These are phyloP conservation scores for Fusarium clavum DNA, from an alignment of 2,329 filamentous ascomycete species.

Conservation along the genomic window DNA sequence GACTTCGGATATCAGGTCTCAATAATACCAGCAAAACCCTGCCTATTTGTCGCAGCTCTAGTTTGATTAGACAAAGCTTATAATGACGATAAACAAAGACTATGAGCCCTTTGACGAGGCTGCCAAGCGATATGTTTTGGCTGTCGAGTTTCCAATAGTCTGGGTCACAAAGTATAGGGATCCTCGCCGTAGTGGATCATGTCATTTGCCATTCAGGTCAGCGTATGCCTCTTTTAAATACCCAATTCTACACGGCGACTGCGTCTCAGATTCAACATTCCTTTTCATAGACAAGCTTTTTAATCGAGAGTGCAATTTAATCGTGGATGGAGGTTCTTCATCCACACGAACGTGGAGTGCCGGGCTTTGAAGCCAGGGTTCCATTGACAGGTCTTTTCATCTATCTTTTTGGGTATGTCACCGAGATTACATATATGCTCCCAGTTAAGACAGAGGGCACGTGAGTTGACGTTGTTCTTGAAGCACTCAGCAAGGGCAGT, in stretches of 20 bases:
- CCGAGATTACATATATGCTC: constrained; percentile 35
- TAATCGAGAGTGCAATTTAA: background rate
- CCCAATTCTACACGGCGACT: background rate
- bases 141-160: background rate
- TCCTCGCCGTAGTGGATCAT: background rate
- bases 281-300: constrained; percentile 20
- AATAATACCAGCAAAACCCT: background rate
- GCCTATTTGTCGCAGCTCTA: background rate
- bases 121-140: background rate
- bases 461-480: constrained; percentile 3
- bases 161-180: background rate
- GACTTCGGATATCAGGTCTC: background rate
- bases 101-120: background rate
- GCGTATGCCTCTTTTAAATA: background rate
- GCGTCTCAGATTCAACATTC: constrained; percentile 12
- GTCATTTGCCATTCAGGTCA: background rate
- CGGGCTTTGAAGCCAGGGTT: constrained; percentile 17
- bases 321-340: background rate
- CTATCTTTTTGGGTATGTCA: constrained; percentile 27
- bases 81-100: background rate
- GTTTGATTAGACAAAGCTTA: background rate
- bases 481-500: background rate
- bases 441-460: constrained; percentile 17
- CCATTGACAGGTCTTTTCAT: constrained; percentile 7
- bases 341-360: background rate